Percentiles rank a stretch among this genome's conserved stretches.
Conservation (phyloP, 257 asterid genomes). For the Coffea eugenioides region DNA sequence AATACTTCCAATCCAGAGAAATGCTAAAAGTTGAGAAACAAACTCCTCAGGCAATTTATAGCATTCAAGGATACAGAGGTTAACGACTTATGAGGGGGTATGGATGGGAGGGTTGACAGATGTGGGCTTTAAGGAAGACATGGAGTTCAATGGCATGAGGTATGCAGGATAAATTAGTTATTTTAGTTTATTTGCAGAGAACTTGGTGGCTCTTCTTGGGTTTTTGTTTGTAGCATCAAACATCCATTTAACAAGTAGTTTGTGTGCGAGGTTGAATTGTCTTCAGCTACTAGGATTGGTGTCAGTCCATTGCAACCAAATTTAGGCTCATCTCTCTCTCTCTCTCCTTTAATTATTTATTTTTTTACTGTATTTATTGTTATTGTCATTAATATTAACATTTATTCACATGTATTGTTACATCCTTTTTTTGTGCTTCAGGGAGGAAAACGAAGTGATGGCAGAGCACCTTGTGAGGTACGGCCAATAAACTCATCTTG, state of each 20-base stretch:
- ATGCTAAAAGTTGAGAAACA: background rate
- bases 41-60: background rate
- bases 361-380: too few relatives aligned
- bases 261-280: background rate
- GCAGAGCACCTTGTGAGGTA: conserved; percentile 73
- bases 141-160: background rate
- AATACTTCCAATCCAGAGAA: background rate
- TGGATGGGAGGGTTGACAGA: too few relatives aligned
- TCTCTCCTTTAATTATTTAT: too few relatives aligned
- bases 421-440: conserved; percentile 12
- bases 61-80: background rate
- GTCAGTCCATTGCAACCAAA: too few relatives aligned
- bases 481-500: conserved; percentile 74
- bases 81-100: too few relatives aligned
- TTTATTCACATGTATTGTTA: too few relatives aligned
- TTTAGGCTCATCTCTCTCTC: too few relatives aligned
- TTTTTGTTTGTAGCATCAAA: too few relatives aligned
- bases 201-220: background rate
- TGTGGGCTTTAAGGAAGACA: too few relatives aligned
- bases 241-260: background rate
- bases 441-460: conserved; percentile 97
- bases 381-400: too few relatives aligned
- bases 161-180: background rate
- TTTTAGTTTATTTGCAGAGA: background rate
- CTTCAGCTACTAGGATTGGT: background rate